These are phyloP conservation scores for Plasmodium blacklocki DNA, from an alignment of 169 alveolate species.

Conservation along the genomic window DNA sequence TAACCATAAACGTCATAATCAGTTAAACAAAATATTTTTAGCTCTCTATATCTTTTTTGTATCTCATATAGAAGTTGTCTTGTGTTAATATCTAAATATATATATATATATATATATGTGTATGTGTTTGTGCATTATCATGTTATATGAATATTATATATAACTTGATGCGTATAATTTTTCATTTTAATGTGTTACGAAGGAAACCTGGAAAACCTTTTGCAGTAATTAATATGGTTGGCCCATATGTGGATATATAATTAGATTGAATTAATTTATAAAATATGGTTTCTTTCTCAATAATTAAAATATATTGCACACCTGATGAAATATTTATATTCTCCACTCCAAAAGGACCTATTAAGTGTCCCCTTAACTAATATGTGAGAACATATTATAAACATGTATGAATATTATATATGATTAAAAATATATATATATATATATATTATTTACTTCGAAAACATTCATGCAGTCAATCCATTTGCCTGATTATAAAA, in stretches of 20 bases:
- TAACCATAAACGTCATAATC: constrained; percentile 75
- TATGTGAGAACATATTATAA: not conserved
- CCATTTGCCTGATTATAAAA: constrained; percentile 52
- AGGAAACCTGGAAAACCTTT: constrained; percentile 71
- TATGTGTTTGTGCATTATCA: not conserved
- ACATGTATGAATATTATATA: not conserved
- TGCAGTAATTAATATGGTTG: constrained; percentile 51
- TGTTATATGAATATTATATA: not conserved
- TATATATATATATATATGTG: constrained; percentile 14
- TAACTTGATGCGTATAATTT: not conserved
- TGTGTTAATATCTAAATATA: constrained; percentile 56
- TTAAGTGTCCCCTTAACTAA: constrained; percentile 70
- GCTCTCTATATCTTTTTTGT: constrained; percentile 18
- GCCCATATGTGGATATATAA: constrained; percentile 66
- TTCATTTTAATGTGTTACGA: not conserved
- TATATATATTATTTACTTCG: constrained; percentile 16
- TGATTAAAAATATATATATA: not conserved
- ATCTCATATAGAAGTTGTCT: constrained; percentile 55
- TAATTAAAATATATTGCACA: constrained; percentile 73
- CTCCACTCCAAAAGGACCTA: constrained; percentile 71
- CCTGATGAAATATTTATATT: constrained; percentile 70
- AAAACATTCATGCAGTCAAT: constrained; percentile 67
- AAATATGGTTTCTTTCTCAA: constrained; percentile 81
- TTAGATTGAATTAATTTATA: constrained; percentile 71
- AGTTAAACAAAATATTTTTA: constrained; percentile 58